Evolutionary conservation across 108 stramenopile species (phyloP), one percentile per base, ranked within the genome.

Genomic region (Skeletonema grethae): DNA sequence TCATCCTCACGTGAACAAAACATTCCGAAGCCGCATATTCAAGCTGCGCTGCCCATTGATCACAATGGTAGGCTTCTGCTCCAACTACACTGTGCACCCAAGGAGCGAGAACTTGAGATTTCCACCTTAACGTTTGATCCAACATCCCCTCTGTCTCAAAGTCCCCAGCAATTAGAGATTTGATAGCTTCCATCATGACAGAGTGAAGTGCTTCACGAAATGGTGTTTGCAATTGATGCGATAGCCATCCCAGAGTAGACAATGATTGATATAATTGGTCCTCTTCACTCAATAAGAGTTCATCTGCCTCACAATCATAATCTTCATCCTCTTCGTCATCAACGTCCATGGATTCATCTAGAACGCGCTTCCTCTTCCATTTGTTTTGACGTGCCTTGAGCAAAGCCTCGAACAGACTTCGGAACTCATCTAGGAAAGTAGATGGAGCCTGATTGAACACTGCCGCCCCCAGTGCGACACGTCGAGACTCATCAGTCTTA

Each of bases 181-280:
- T 53, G 4, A 90, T 71, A 31, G 68, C 61, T 1, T 24, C 25
- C 38, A 80, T 28, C 35, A 86, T 84, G 5, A 79, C 73, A 35
- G 76, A 25, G 55, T 85, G 86, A 2, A 93, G 53, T 34, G 88
- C 86, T 32, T 74, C 73, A 8, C 69, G 57, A 24, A 91, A 69
- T 18, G 85, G 73, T 18, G 69, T 59, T 45, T 67, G 78, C 45
- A 90, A 69, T 34, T 80, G 61, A 1, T 34, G 35, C 35, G 66
- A 68, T 12, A 89, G 70, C 92, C 92, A 93, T 50, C 85, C 83
- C 25, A 93, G 60, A 6, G 39, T 67, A 24, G 68, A 61, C 50
- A 93, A 65, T 16, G 72, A 58, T 57, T 65, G 39, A 75, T 75
- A 88, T 9, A 86, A 24, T 67, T 77, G 62, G 1, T 75, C 65